A percentile compares a stretch with the other conserved stretches of the same genome.
phyloP scores from a whole-genome alignment of 108 stramenopile genomes.

The Chaetoceros tenuissimus region DNA sequence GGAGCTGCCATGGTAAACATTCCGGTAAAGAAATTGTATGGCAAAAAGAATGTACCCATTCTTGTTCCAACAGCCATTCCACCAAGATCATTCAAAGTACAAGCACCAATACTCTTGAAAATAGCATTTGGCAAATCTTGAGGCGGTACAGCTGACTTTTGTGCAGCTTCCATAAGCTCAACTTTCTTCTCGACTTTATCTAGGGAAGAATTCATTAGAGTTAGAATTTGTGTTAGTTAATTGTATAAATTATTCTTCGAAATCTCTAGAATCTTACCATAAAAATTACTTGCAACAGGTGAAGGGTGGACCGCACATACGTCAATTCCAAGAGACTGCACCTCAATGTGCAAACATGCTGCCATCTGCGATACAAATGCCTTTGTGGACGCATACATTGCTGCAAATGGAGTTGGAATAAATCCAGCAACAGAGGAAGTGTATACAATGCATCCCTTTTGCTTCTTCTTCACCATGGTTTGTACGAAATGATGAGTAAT shows the following conservation, averaged over 20 bases:
- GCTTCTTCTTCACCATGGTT: conserved; percentile 56
- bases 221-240: conserved; percentile 38
- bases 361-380: conserved; percentile 94
- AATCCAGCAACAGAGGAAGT: conserved; percentile 96
- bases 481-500: conserved; percentile 93
- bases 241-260: no score
- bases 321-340: conserved; percentile 88
- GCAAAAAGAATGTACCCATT: conserved; percentile 84
- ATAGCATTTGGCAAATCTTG: conserved; percentile 83
- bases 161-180: conserved; percentile 83
- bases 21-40: conserved; percentile 88
- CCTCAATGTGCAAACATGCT: conserved; percentile 82
- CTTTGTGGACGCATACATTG: conserved; percentile 98
- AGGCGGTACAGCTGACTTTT: conserved; percentile 86
- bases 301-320: conserved; percentile 96
- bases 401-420: conserved; percentile 97
- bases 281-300: conserved; percentile 96
- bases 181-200: conserved; percentile 87
- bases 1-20: conserved; percentile 82
- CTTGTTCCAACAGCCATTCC: conserved; percentile 76
- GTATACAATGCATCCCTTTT: conserved; percentile 90
- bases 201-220: no score
- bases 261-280: conserved; percentile 61
- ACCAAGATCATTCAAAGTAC: conserved; percentile 82
- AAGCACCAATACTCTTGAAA: conserved; percentile 84